These are phyloP conservation scores for Blepharisma undulans DNA, from an alignment of 169 alveolate species.

Conservation along the genomic window DNA sequence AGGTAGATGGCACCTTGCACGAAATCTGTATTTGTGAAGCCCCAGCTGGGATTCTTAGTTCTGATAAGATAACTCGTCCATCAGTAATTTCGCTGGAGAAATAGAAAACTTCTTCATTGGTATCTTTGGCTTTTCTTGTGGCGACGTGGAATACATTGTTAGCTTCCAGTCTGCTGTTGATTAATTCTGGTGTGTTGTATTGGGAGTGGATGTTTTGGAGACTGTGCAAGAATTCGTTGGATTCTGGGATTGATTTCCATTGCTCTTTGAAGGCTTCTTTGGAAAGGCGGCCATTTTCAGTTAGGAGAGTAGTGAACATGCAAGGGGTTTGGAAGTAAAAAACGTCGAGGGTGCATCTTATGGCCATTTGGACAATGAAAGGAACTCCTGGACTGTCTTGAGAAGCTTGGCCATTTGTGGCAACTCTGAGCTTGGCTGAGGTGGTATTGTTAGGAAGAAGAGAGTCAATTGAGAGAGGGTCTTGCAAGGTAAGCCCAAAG, in stretches of 20 bases:
- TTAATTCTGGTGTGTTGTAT: background rate
- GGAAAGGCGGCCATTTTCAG: background rate
- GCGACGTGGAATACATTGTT: conserved; percentile 15
- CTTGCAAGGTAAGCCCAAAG: conserved; percentile 51
- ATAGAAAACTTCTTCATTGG: conserved; percentile 12
- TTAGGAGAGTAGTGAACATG: conserved; percentile 55
- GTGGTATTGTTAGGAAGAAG: conserved; percentile 13
- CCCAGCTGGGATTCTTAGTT: background rate
- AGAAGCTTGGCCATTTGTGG: conserved; percentile 10
- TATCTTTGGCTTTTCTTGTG: background rate
- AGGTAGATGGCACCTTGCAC: background rate
- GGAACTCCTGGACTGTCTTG: background rate
- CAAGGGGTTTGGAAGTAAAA: conserved; percentile 68
- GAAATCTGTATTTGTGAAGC: background rate
- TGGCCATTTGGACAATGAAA: conserved; percentile 57
- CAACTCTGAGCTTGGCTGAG: background rate
- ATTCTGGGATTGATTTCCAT: conserved; percentile 3
- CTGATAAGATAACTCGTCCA: conserved; percentile 5
- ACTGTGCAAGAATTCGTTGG: background rate
- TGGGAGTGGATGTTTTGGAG: background rate
- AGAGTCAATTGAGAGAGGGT: background rate
- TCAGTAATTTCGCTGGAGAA: background rate
- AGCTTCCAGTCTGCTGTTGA: background rate
- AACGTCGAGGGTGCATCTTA: conserved; percentile 62
- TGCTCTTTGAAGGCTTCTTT: conserved; percentile 13